phyloP scores from a whole-genome alignment of 2,329 filamentous ascomycete genomes.

The Aspergillus proliferans region DNA sequence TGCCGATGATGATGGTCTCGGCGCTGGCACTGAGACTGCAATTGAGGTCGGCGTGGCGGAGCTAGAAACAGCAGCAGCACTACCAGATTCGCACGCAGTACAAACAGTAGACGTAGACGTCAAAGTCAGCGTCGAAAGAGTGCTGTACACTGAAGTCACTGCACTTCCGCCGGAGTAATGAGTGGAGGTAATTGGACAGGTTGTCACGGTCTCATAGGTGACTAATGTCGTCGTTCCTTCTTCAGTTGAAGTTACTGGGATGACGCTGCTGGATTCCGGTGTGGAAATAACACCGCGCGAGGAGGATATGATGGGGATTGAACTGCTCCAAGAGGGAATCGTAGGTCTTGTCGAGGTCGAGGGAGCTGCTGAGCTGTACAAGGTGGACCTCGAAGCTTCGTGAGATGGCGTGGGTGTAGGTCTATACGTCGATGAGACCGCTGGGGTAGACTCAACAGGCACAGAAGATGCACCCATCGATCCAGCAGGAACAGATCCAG shows the following conservation, averaged over 20 bases:
- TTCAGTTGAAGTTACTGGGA: neutral
- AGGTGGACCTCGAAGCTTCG: neutral
- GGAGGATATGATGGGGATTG: too few species aligned
- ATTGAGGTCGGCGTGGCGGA: neutral
- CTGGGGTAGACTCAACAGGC: neutral
- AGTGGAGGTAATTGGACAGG: constrained; percentile 27
- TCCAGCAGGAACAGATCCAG: neutral
- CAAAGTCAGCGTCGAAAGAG: constrained; percentile 45
- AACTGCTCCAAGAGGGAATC: too few species aligned
- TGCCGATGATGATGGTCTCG: neutral
- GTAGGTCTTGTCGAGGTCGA: neutral
- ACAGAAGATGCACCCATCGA: neutral
- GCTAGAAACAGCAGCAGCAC: neutral
- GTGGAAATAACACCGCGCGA: too few species aligned
- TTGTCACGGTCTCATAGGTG: constrained; percentile 25
- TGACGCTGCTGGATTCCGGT: too few species aligned
- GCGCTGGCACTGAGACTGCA: too few species aligned
- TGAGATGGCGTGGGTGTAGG: neutral
- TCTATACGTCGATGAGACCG: neutral
- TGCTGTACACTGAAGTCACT: constrained; percentile 50
- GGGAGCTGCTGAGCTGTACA: neutral
- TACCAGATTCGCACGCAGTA: constrained; percentile 6
- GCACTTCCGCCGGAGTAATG: constrained; percentile 43
- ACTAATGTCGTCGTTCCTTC: constrained; percentile 9
- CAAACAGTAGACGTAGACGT: constrained; percentile 15